Conservation (phyloP, 495 filamentous ascomycete species). For the Penicillium odoratum region DNA sequence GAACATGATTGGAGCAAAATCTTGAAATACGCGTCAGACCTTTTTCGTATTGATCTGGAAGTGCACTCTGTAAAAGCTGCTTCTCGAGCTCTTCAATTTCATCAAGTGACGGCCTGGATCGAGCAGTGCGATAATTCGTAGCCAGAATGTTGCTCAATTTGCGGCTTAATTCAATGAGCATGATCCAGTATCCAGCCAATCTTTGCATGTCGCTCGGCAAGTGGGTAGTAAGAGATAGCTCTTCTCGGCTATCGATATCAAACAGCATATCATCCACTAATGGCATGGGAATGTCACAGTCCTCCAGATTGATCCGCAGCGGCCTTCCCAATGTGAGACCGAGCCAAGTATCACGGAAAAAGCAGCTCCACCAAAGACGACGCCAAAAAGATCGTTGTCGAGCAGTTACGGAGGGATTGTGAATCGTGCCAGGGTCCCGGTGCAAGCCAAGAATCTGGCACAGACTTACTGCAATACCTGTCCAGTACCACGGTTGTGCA, state of each 20-base stretch:
- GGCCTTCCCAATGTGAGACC: conserved; percentile 37
- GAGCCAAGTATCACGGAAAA: conserved; percentile 42
- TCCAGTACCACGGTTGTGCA: conserved; percentile 39
- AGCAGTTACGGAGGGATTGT: conserved; percentile 21
- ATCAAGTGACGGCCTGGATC: conserved; percentile 12
- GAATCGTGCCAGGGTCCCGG: conserved; percentile 22
- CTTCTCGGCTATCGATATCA: conserved; percentile 23
- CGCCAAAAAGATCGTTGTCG: conserved; percentile 35
- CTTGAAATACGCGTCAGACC: conserved; percentile 14
- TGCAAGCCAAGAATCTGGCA: conserved; percentile 38
- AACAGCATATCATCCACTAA: conserved; percentile 27
- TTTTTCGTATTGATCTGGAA: conserved; percentile 22
- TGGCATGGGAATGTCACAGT: conserved; percentile 34
- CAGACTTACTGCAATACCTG: conserved; percentile 35
- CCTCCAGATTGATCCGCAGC: conserved; percentile 35
- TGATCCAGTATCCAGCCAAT: conserved; percentile 33
- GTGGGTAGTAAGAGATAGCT: conserved; percentile 7
- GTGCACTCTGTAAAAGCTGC: conserved; percentile 15
- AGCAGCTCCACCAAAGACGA: conserved; percentile 43
- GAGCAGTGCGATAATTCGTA: conserved; percentile 21
- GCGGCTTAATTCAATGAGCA: conserved; percentile 27
- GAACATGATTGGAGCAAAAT: conserved; percentile 33
- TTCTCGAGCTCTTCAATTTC: conserved; percentile 29
- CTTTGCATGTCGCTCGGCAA: conserved; percentile 24
- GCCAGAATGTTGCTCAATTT: conserved; percentile 26